Conservation (phyloP, 2,329 filamentous ascomycete species). For the Penicillium sp. region DNA sequence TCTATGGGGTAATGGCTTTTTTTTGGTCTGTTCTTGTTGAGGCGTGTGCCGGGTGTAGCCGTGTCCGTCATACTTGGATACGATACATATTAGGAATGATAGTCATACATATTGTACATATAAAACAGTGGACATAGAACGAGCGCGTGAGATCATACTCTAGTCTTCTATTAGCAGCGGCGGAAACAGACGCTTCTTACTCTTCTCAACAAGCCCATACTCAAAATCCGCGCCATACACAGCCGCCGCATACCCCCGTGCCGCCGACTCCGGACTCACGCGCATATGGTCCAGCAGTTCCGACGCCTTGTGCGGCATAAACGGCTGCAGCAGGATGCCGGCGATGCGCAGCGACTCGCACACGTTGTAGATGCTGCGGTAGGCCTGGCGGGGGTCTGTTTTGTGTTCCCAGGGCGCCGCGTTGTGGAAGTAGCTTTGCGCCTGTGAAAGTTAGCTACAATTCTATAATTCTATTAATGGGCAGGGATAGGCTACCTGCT, state of each 20-base stretch:
- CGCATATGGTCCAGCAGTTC: slow-evolving; percentile 73
- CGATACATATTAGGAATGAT: neutral
- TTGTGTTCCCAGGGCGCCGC: slow-evolving; percentile 62
- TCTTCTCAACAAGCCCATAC: slow-evolving; percentile 49
- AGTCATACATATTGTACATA: neutral
- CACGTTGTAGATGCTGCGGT: slow-evolving; percentile 63
- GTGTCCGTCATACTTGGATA: neutral
- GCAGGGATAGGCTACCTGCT: too few relatives aligned
- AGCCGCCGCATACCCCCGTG: slow-evolving; percentile 62
- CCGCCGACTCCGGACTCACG: slow-evolving; percentile 53
- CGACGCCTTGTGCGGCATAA: slow-evolving; percentile 76
- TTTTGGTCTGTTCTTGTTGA: neutral
- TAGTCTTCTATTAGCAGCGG: slow-evolving; percentile 38
- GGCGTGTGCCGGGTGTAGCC: slow-evolving; percentile 6
- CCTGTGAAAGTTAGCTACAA: slow-evolving; percentile 38
- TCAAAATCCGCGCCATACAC: slow-evolving; percentile 59
- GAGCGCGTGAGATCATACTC: neutral
- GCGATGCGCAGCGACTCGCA: slow-evolving; percentile 74
- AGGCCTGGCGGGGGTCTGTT: slow-evolving; percentile 40
- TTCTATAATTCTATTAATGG: too few relatives aligned
- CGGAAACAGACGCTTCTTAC: slow-evolving; percentile 51
- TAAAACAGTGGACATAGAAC: neutral
- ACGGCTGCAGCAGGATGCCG: slow-evolving; percentile 83
- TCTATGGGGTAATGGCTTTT: slow-evolving; percentile 15
- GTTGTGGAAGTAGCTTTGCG: slow-evolving; percentile 64